phyloP scores from a whole-genome alignment of 106 monocot species.

The Phalaenopsis aphrodite region DNA sequence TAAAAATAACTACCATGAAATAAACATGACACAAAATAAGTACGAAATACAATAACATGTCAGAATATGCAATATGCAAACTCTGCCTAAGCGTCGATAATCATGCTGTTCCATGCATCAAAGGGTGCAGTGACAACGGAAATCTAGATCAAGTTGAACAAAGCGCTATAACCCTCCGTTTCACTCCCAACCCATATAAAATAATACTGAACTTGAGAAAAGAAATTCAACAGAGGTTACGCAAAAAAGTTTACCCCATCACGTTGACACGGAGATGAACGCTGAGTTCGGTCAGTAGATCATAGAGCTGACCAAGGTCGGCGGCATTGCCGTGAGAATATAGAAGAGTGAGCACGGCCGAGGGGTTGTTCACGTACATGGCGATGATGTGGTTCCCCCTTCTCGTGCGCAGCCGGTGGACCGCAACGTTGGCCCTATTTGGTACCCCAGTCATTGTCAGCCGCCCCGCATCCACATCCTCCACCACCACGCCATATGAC shows the following conservation, averaged over 20 bases:
- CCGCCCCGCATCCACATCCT: slow-evolving; percentile 22
- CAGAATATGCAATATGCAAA: too few species aligned
- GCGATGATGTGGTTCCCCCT: slow-evolving; percentile 56
- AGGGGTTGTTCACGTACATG: slow-evolving; percentile 40
- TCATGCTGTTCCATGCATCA: too few species aligned
- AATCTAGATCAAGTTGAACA: too few species aligned
- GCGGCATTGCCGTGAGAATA: slow-evolving; percentile 92
- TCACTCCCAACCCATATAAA: background rate
- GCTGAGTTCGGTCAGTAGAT: slow-evolving; percentile 60
- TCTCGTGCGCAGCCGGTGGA: slow-evolving; percentile 40
- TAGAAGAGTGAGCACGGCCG: slow-evolving; percentile 48
- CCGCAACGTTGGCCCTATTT: slow-evolving; percentile 44
- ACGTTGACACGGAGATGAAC: slow-evolving; percentile 53
- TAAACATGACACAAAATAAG: too few species aligned
- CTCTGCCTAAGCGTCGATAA: too few species aligned
- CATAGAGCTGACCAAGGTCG: slow-evolving; percentile 66
- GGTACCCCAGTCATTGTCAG: slow-evolving; percentile 31
- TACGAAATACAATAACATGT: too few species aligned
- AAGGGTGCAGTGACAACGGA: too few species aligned
- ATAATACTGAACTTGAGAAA: background rate
- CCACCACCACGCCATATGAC: slow-evolving; percentile 38
- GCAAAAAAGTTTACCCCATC: slow-evolving; percentile 50
- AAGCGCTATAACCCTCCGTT: too few species aligned
- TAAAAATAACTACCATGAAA: too few species aligned
- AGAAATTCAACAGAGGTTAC: background rate